A percentile compares a stretch with the other conserved stretches of the same genome.
phyloP scores from a whole-genome alignment of 805 yeast genomes.

The Suhomyces faveliae region DNA sequence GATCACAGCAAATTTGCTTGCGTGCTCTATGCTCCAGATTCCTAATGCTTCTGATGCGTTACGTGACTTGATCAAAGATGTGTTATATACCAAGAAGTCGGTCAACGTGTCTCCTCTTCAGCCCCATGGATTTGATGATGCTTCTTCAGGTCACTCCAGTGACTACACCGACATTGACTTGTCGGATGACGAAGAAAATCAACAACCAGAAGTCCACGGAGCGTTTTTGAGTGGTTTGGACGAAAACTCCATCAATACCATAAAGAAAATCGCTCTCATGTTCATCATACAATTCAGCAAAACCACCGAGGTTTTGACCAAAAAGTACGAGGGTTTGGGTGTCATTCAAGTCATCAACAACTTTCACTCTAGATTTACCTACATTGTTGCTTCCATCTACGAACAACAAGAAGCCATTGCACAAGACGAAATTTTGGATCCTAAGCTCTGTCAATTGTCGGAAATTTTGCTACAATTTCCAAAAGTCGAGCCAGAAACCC shows the following conservation, averaged over 20 bases:
- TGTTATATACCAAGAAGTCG: slow-evolving; percentile 4
- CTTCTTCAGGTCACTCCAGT: neutral
- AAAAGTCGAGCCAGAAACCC: slow-evolving; percentile 5
- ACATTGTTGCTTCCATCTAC: slow-evolving; percentile 21
- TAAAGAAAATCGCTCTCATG: slow-evolving; percentile 44
- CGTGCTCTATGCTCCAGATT: slow-evolving; percentile 53
- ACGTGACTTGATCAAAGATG: slow-evolving; percentile 18
- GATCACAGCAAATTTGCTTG: slow-evolving; percentile 48
- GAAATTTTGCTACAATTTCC: slow-evolving; percentile 28
- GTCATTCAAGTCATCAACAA: slow-evolving; percentile 48
- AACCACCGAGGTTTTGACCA: slow-evolving; percentile 51
- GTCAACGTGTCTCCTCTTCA: slow-evolving; percentile 1
- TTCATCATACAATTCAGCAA: slow-evolving; percentile 42
- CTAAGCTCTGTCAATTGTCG: slow-evolving; percentile 22
- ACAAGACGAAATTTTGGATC: slow-evolving; percentile 9
- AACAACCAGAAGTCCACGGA: slow-evolving; percentile 40
- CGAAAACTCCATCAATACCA: slow-evolving; percentile 35
- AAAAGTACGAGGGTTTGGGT: slow-evolving; percentile 52
- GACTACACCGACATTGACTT: slow-evolving; percentile 12
- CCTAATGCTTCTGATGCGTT: slow-evolving; percentile 42
- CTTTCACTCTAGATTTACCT: slow-evolving; percentile 18
- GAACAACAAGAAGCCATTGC: slow-evolving; percentile 21
- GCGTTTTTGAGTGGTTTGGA: slow-evolving; percentile 52
- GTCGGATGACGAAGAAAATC: slow-evolving; percentile 41
- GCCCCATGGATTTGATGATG: neutral